These are phyloP conservation scores for Naematelia encephala DNA, from an alignment of 768 basidiomycete species.

Conservation along the genomic window DNA sequence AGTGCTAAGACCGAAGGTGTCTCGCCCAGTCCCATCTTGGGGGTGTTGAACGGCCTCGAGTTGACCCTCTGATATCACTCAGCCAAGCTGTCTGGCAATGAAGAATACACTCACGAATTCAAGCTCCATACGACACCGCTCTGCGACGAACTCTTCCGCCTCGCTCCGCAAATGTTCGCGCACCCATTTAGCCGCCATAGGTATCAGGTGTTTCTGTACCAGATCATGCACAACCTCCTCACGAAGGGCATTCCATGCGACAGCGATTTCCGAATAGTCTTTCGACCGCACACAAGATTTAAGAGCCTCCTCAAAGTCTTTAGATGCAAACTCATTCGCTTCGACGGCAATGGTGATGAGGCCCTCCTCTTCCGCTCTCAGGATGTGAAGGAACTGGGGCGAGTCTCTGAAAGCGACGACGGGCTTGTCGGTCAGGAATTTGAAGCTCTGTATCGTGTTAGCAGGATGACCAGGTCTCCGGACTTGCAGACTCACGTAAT, in stretches of 20 bases:
- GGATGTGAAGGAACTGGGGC: constrained; percentile 83
- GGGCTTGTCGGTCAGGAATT: constrained; percentile 81
- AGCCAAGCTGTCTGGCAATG: neutral
- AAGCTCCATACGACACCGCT: constrained; percentile 64
- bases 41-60: constrained; percentile 67
- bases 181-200: constrained; percentile 79
- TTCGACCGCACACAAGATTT: constrained; percentile 79
- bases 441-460: constrained; percentile 68
- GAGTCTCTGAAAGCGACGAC: constrained; percentile 65
- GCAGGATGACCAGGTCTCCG: neutral
- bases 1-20: constrained; percentile 76
- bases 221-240: constrained; percentile 72
- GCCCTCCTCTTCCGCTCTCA: constrained; percentile 83
- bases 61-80: constrained; percentile 66
- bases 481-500: constrained; percentile 51
- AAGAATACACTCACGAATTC: constrained; percentile 59
- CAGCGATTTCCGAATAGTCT: constrained; percentile 75
- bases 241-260: constrained; percentile 87
- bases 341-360: constrained; percentile 73
- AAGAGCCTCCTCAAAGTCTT: constrained; percentile 71
- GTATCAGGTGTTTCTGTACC: constrained; percentile 75
- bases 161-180: constrained; percentile 85
- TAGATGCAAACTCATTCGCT: constrained; percentile 59
- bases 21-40: constrained; percentile 67
- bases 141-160: constrained; percentile 77